Percentiles rank a stretch among this genome's conserved stretches.
These are phyloP conservation scores for Senna tora DNA, from an alignment of 306 rosid genomes.

Conservation along the genomic window DNA sequence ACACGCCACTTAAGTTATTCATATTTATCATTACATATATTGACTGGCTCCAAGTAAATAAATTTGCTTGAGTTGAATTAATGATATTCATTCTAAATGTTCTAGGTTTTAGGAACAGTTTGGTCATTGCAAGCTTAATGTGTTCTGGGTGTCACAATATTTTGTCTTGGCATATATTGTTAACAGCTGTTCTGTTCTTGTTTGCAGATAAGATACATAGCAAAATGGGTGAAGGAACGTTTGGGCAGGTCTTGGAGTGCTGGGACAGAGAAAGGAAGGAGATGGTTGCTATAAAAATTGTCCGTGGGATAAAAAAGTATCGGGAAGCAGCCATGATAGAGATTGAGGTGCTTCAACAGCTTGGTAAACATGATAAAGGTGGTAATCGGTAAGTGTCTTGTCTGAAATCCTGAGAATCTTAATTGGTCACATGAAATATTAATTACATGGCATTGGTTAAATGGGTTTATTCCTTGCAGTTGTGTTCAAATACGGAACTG, in stretches of 20 bases:
- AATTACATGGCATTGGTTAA: constrained; percentile 62
- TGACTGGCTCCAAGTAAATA: neutral
- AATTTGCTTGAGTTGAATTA: neutral
- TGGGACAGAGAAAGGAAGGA: constrained; percentile 93
- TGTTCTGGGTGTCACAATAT: neutral
- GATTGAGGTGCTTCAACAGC: constrained; percentile 88
- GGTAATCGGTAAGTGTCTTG: constrained; percentile 79
- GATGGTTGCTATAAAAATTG: constrained; percentile 93
- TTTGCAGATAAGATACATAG: constrained; percentile 78
- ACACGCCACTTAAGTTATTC: neutral
- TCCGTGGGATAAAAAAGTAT: constrained; percentile 87
- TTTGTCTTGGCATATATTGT: neutral
- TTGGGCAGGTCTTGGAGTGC: constrained; percentile 97
- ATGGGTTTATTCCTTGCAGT: constrained; percentile 98
- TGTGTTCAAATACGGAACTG: constrained; percentile 99
- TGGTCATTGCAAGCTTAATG: neutral
- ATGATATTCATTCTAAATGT: neutral
- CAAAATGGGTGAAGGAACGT: constrained; percentile 99
- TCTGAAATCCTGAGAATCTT: neutral
- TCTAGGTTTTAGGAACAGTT: neutral
- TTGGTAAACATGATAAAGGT: constrained; percentile 86
- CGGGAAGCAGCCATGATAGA: constrained; percentile 99
- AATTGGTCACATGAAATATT: constrained; percentile 25
- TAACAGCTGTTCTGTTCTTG: neutral
- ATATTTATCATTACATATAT: neutral